Evolutionary conservation across 192 early-diverging fungal species (phyloP).

Genomic region (Mortierella claussenii): DNA sequence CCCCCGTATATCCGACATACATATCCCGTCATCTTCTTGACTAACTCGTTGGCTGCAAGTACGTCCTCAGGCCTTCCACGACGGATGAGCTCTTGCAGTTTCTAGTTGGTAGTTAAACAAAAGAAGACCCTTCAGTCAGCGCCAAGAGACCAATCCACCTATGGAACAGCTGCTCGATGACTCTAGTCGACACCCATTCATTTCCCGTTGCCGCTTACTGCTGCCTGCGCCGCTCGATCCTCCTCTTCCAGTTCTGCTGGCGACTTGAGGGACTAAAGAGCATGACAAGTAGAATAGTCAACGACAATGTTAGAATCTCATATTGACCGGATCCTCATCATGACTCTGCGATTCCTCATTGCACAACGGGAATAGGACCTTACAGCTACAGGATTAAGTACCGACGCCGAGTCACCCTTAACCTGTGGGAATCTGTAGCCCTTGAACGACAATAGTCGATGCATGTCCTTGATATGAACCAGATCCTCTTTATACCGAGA

Average conservation of each 20-base stretch:
- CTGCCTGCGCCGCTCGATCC: constrained; percentile 86
- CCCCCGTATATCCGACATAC: constrained; percentile 2
- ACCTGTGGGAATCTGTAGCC: constrained; percentile 85
- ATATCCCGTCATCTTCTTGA: constrained; percentile 99
- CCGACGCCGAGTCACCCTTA: constrained; percentile 70
- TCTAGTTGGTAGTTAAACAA: constrained; percentile 48
- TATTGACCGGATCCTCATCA: too few relatives aligned
- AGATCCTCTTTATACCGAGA: constrained; percentile 96
- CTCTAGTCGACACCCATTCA: too few relatives aligned
- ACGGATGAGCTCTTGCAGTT: constrained; percentile 97
- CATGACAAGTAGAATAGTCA: not conserved
- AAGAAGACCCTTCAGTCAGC: too few relatives aligned
- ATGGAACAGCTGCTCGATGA: too few relatives aligned
- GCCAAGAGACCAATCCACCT: too few relatives aligned
- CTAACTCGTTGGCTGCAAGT: constrained; percentile 94
- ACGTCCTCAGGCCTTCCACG: constrained; percentile 92
- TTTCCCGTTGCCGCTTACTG: too few relatives aligned
- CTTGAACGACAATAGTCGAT: constrained; percentile 87
- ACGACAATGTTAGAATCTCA: too few relatives aligned
- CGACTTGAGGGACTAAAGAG: constrained; percentile 77
- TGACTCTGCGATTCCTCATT: too few relatives aligned
- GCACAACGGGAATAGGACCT: too few relatives aligned
- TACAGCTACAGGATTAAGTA: constrained; percentile 66
- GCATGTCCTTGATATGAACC: constrained; percentile 96
- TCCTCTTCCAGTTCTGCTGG: constrained; percentile 95